These are phyloP conservation scores for Pisolithus thermaeus DNA, from an alignment of 1,284 basidiomycete genomes.

Conservation along the genomic window DNA sequence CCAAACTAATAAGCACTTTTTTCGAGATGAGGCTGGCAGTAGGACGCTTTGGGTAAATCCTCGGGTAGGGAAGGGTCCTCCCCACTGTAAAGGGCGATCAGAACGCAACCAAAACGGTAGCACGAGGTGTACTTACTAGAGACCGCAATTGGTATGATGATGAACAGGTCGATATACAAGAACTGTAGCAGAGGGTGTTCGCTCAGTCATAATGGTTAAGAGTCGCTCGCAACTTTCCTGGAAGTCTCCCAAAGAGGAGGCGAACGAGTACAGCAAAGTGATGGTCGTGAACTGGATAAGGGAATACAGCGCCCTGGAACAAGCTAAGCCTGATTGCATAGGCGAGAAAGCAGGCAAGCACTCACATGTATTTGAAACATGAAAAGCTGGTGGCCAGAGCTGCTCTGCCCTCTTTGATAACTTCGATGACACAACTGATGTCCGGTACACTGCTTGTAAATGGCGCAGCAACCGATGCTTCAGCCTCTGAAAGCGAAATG, in stretches of 20 bases:
- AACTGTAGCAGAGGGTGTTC: conserved; percentile 50
- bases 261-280: conserved; percentile 92
- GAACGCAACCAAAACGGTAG: conserved; percentile 2
- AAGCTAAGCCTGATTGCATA: conserved; percentile 6
- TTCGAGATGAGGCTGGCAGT: conserved; percentile 96
- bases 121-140: conserved; percentile 61
- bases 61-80: conserved; percentile 84
- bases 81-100: conserved; percentile 63
- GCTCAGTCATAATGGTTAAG: conserved; percentile 5
- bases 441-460: conserved; percentile 95
- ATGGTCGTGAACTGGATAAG: conserved; percentile 87
- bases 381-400: conserved; percentile 97
- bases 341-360: conserved; percentile 9
- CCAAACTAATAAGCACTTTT: conserved; percentile 90
- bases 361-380: conserved; percentile 99
- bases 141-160: conserved; percentile 95
- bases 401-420: conserved; percentile 93
- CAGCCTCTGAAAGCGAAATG: conserved; percentile 94
- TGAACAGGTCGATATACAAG: conserved; percentile 95
- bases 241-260: conserved; percentile 94
- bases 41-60: conserved; percentile 85
- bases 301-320: conserved; percentile 78
- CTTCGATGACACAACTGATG: conserved; percentile 93
- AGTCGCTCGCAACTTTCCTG: conserved; percentile 52
- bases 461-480: conserved; percentile 98